Conservation (phyloP, 495 filamentous ascomycete genomes). For the Aspergillus nanangensis region DNA sequence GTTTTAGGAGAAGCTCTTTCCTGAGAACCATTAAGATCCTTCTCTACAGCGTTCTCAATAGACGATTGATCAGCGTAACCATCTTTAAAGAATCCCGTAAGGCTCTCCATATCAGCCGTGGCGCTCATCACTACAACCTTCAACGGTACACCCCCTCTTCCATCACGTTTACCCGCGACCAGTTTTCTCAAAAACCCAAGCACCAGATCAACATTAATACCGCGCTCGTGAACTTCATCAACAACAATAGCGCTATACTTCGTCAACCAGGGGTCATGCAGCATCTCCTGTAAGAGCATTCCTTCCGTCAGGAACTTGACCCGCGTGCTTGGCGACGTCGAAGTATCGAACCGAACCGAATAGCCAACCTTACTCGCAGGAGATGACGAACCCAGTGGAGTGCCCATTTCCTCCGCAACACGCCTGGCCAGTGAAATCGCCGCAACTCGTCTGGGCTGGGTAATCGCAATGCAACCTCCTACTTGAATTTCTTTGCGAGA, state of each 20-base stretch:
- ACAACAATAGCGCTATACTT: constrained; percentile 88
- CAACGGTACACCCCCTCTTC: constrained; percentile 64
- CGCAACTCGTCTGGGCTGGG: constrained; percentile 88
- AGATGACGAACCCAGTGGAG: constrained; percentile 61
- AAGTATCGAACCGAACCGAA: constrained; percentile 89
- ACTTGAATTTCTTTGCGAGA: constrained; percentile 50
- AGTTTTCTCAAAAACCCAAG: constrained; percentile 82
- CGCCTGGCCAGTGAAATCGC: constrained; percentile 88
- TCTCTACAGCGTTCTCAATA: constrained; percentile 4
- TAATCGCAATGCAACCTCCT: constrained; percentile 90
- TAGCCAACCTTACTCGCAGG: constrained; percentile 81
- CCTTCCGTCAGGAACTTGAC: constrained; percentile 97
- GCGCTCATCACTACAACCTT: constrained; percentile 97
- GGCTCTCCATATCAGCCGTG: constrained; percentile 78
- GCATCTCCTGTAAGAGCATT: constrained; percentile 91
- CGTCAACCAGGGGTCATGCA: constrained; percentile 75
- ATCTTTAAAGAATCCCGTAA: constrained; percentile 69
- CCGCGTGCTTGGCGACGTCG: constrained; percentile 63
- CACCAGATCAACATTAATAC: constrained; percentile 90
- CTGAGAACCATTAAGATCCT: constrained; percentile 3
- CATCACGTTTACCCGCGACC: constrained; percentile 49
- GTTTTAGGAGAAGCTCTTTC: background rate
- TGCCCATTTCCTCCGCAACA: constrained; percentile 88
- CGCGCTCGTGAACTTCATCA: constrained; percentile 96
- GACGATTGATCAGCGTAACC: constrained; percentile 21